Base-by-base conservation (phyloP, 768 basidiomycete species). In the Ramaria rubella region DNA sequence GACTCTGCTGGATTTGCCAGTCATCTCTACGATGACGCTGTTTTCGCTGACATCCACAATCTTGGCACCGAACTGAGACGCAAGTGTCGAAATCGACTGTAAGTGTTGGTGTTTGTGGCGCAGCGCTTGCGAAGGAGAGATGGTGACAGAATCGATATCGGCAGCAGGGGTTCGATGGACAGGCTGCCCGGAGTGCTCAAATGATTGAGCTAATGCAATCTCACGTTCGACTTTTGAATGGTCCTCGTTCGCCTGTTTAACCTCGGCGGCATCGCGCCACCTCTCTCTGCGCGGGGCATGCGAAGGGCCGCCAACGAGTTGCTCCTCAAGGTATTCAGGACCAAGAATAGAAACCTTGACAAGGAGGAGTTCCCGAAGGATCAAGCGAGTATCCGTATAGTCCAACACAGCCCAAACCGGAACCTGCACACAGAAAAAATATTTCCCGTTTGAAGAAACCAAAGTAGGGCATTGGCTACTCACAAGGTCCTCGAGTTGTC, bases 351-450 rank as follows among this genome's bases (percentile, higher is more conserved):
- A 98, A 3, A 99, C 85, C 68, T 99, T 99, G 67, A 87, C 90
- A 61, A 99, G 86, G 30, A 98, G 80, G 14, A 98, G 80, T 71
- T 99, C 96, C 63, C 96, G 89, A 61, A 87, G 81, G 69, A 99
- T 95, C 27, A 86, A 84, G 56, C 80, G 83, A 23, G 94, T 98
- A 59, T 94, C 81, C 19, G 95, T 97, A 70, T 98, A 99, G 72
- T 99, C 94, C 59, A 99, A 78, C 30, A 99, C 96, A 27, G 95
- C 96, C 96, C 96, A 99, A 4, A 99, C 96, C 49, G 95, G 96
- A 26, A 99, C 94, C 95, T 96, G 50, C 6, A 42, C 15, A 34
- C 21, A 23, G 23, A 23, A 4, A 14, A 45, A 50, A 33, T 50
- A n/a, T 33, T 27, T 34, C 45, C 49, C 19, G 24, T 43, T 23